Evolutionary conservation across 176 grass and related monocot species (phyloP), one percentile per base, ranked within the genome.

Genomic region (Bromus sterilis): DNA sequence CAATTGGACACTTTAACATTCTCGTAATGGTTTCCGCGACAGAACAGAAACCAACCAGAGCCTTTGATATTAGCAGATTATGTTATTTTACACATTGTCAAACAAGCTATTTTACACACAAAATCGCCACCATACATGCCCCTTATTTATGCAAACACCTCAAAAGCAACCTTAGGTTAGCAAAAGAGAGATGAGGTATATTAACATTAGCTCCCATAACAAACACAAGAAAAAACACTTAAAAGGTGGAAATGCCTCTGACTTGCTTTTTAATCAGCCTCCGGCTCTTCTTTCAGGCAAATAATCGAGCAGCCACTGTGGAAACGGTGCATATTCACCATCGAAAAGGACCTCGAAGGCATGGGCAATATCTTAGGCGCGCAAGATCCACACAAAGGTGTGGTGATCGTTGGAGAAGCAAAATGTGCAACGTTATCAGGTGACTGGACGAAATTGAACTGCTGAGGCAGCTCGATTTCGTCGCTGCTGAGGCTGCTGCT

Each of bases 401-500:
- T 7, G 4, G 46, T 1, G 0, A 56, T 68, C 35, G 26, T 18
- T 6, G 21, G 61, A 77, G 71, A 35, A n/a, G 43, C 60, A 18
- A 30, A 53, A 55, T 41, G 49, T 4, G 46, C 34, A 32, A 11
- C 10, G 11, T 39, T 41, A 56, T 77, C 48, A 77, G 82, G 73
- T 24, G 73, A 34, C 62, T 33, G 72, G 33, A 20, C 32, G 21
- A 57, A 56, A 41, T 6, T 64, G 46, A 66, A 42, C 46, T 69
- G 62, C n/a, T 42, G 82, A 41, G 61, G 62, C 26, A 20, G 20
- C 35, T 77, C 73, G 48, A 56, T 43, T 25, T 77, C 82, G 4
- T 84, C 73, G 24, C 73, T 68, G 61, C 82, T 76, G 32, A 64
- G 48, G n/a, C 82, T 78, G 66, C 82, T 81, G 20, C 71, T 53